Base-by-base conservation (phyloP, 2,329 filamentous ascomycete genomes). In the Neocucurbitaria cava region DNA sequence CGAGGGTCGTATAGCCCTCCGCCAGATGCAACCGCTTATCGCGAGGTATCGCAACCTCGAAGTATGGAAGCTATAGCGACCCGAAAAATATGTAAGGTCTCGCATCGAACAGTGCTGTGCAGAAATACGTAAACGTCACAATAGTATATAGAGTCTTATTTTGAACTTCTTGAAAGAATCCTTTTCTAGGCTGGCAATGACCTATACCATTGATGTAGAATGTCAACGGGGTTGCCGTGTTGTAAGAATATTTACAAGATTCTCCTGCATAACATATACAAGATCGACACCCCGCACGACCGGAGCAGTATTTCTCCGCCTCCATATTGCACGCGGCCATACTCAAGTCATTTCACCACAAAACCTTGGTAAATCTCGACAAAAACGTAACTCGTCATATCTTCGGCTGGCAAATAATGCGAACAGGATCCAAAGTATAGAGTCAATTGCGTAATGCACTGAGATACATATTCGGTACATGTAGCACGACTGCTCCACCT, bases 11-110 rank as follows among this genome's bases (percentile, higher is more conserved):
- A 73, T 74, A 40, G 70, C 59, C 13, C 66, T 73, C 30, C 61
- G 69, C n/a, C 68, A 69, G 45, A 71, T 72, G 70, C 61, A 68
- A 52, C 69, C 69, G 15, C 52, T 73, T 5, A 54, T 73, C 17
- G 69, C 68, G 2, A 54, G 62, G 20, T 71, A 72, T 54, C 59
- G 69, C 3, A 72, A 73, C 46, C 35, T 72, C n/a, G 64, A 72
- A 53, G 70, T 72, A 1, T 70, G 70, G 69, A 60, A 65, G 48
- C 53, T 72, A 51, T 65, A 61, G 20, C 24, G 11, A 15, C 4
- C 13, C 30, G 30, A 31, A 4, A 21, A 11, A 15, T 39, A 21
- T n/a, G n/a, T 18, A 38, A 18, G 35, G 9, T n/a, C n/a, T n/a
- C n/a, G 35, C 11, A 17, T 18, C n/a, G n/a, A n/a, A n/a, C n/a